Base-by-base conservation (phyloP, 1,284 basidiomycete species). In the Porphyrellus sp. region DNA sequence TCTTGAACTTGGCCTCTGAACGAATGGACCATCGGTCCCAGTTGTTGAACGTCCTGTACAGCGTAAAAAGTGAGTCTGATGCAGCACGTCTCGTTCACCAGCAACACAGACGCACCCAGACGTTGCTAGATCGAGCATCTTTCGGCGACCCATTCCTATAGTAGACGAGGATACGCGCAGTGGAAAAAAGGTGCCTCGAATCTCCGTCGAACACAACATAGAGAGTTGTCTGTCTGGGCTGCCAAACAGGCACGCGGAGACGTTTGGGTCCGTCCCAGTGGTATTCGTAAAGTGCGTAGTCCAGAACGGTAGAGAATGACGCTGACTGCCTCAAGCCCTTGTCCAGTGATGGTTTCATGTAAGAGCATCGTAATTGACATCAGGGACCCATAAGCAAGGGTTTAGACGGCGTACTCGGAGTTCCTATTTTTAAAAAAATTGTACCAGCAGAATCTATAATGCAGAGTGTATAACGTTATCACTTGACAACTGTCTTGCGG, bases 221-320 rank as follows among this genome's bases (percentile, higher is more conserved):
- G 15, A 66, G 50, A 12, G 62, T 63, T 15, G 63, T 64, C 47
- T 61, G 53, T 24, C 64, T 58, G n/a, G 64, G 62, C 23, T 66
- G 60, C 60, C 54, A 64, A 15, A 63, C 57, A 9, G 63, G 63
- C 42, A 64, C 39, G 15, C 61, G 57, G 15, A 33, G 16, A 15
- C 62, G 62, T 34, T 49, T 64, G 3, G 63, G 63, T 20, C 62
- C 63, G 11, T 66, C 62, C 63, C 59, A 63, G 38, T 66, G 50
- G 31, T 60, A 54, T 20, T 66, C 63, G 3, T 64, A 60, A 11
- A 66, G 37, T 13, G 59, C 60, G 45, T 48, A 52, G 33, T 50
- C 51, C 5, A 47, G 53, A 30, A 38, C 18, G 4, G 16, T 5
- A 28, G 51, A 20, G 34, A 49, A 20, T 11, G 59, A 50, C 21